Evolutionary conservation across 1,284 basidiomycete species (phyloP), one percentile per base, ranked within the genome.

Genomic region (Melampsora larici-populina): DNA sequence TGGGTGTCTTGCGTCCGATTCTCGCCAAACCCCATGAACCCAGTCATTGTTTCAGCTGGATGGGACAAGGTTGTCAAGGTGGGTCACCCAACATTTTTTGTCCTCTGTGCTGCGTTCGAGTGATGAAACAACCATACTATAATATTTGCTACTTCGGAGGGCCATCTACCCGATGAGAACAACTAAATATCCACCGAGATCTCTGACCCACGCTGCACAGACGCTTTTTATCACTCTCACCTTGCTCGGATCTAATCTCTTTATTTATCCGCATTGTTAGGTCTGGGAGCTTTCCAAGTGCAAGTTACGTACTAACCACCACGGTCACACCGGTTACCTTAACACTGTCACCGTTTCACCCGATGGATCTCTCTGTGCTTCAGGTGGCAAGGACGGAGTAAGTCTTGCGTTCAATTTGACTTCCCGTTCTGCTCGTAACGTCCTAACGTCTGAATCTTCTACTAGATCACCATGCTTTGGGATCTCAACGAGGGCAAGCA

Each of bases 21-120:
- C 89, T 97, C 94, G 87, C 97, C 97, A 79, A 99, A 99, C 86
- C 91, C 96, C 81, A 84, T 90, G 87, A 99, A 97, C 89, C 95
- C 97, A 79, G 95, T 98, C 83, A 98, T 99, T 83, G 96, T 99
- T 80, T 99, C 96, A 78, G 93, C 92, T 84, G 97, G 97, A 82
- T 99, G 97, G 97, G 97, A 99, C 89, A 99, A 98, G 89, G 93
- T 97, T 81, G 97, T 99, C 85, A 99, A 99, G 91, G 96, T 97
- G 84, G 87, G 90, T 85, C 60, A 70, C 75, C 7, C 51, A 66
- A 76, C 46, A 58, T n/a, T 79, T 65, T 40, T 63, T 74, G 24
- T 51, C 29, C 55, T 72, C 76, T 62, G 71, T 73, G 79, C 26
- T 13, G 29, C 15, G 29, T 62, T 69, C 26, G 76, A 65, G 63